Base-by-base conservation (phyloP, 2,329 filamentous ascomycete species). In the Diaporthe caulivora region DNA sequence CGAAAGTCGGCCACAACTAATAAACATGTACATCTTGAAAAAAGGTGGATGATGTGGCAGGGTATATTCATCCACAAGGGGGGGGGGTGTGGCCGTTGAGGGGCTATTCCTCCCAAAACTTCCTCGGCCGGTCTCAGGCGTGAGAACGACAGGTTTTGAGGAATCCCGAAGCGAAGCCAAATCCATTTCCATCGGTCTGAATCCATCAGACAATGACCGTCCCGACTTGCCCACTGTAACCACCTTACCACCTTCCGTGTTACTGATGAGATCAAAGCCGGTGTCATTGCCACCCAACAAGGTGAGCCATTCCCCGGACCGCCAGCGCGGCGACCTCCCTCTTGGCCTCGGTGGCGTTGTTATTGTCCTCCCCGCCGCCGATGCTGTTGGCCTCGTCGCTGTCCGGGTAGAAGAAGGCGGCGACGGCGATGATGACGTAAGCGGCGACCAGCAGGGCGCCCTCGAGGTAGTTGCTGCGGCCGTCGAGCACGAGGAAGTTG, bases 401-500 rank as follows among this genome's bases (percentile, higher is more conserved):
- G 49, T 85, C 84, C 0, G 92, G 92, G 75, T 92, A 93, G 79
- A 91, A 93, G 78, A 92, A 93, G 0, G 92, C 91, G 9, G 91
- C 89, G 1, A 93, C 85, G 1, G 86, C 87, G 76, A 93, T 93
- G 73, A 93, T 93, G 62, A 93, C 84, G 79, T 93, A 93, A 5
- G 91, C 90, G 0, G 91, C 88, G 76, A 90, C 91, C 42, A 94
- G 81, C 54, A 94, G 81, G 1, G 92, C 91, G 21, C 94, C 94
- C 84, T 97, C 94, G 21, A 97, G 89, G 79, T 97, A 97, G 80
- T 97, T 97, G 80, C 92, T 95, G 80, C 95, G 89, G 15, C 94
- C 94, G 79, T 97, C 95, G 75, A 96, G 86, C 58, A 97, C 94
- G 75, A 97, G 84, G 80, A 97, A 97, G 83, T 96, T 97, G 82